A percentile compares a stretch with the other conserved stretches of the same genome.
Conservation (phyloP, 352 stramenopile species). For the Phytophthora multivora region DNA sequence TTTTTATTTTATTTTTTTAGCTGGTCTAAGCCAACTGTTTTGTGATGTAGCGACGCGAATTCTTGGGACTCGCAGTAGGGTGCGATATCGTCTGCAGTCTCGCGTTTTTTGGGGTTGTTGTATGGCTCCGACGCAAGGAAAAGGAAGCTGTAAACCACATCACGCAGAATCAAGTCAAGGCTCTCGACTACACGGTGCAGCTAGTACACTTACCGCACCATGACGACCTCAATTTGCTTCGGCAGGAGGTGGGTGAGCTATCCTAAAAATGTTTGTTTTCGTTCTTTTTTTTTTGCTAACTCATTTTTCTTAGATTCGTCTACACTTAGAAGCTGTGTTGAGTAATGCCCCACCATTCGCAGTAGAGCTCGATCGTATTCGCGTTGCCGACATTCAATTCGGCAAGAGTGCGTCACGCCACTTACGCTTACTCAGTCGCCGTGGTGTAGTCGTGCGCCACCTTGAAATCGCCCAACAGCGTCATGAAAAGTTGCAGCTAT, state of each 20-base stretch:
- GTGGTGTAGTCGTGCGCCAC: constrained; percentile 61
- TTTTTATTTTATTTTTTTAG: too few species aligned
- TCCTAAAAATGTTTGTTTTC: neutral
- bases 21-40: too few species aligned
- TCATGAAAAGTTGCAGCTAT: constrained; percentile 65
- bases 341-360: constrained; percentile 56
- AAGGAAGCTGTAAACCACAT: constrained; percentile 65
- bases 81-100: constrained; percentile 74
- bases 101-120: constrained; percentile 66
- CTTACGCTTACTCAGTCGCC: constrained; percentile 61
- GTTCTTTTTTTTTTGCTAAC: neutral
- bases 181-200: constrained; percentile 80
- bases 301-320: constrained; percentile 46
- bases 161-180: constrained; percentile 67
- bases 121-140: constrained; percentile 80
- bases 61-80: constrained; percentile 69
- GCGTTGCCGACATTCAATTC: constrained; percentile 82
- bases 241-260: constrained; percentile 62
- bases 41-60: constrained; percentile 56
- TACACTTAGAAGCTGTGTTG: constrained; percentile 68
- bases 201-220: constrained; percentile 68
- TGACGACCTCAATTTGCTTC: constrained; percentile 62
- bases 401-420: constrained; percentile 66
- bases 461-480: constrained; percentile 73
- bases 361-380: constrained; percentile 60